Conservation (phyloP, 106 monocot genomes). For the Cymbidium sinense region DNA sequence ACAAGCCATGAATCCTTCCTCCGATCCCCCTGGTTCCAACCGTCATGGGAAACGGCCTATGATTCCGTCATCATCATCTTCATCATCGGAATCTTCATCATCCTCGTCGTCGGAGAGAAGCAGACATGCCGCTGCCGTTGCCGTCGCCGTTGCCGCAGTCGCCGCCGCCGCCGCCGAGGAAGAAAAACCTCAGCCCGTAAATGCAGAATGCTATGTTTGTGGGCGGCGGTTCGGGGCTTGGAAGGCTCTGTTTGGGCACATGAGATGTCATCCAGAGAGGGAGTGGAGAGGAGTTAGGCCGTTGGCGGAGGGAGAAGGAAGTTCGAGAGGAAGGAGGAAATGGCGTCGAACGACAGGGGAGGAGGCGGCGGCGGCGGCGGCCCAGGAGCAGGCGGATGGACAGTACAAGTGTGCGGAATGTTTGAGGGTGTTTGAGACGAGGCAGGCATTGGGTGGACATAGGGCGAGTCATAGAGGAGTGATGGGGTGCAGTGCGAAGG, state of each 20-base stretch:
- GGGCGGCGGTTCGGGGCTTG: not conserved
- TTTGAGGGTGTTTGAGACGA: not conserved
- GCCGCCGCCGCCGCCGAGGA: too few relatives aligned
- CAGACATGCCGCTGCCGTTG: not conserved
- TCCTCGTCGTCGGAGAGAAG: not conserved
- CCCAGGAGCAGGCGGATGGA: not conserved
- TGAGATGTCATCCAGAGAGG: slow-evolving; percentile 5
- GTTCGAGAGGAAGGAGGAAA: not conserved
- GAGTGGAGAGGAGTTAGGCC: slow-evolving; percentile 2
- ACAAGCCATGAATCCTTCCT: not conserved
- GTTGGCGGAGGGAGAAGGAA: not conserved
- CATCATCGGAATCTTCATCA: not conserved
- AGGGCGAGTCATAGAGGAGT: slow-evolving; percentile 8
- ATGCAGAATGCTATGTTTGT: not conserved
- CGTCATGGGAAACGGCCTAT: not conserved
- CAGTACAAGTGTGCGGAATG: not conserved
- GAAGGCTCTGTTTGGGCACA: slow-evolving; percentile 4
- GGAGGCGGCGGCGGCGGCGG: too few relatives aligned
- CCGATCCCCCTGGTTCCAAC: not conserved
- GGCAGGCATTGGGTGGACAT: slow-evolving; percentile 5
- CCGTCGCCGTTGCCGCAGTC: not conserved
- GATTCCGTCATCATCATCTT: not conserved
- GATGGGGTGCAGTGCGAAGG: slow-evolving; percentile 4
- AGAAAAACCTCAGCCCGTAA: not conserved
- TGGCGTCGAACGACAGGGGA: not conserved